Conservation (phyloP, 2,329 filamentous ascomycete species). For the Stemphylium beticola region DNA sequence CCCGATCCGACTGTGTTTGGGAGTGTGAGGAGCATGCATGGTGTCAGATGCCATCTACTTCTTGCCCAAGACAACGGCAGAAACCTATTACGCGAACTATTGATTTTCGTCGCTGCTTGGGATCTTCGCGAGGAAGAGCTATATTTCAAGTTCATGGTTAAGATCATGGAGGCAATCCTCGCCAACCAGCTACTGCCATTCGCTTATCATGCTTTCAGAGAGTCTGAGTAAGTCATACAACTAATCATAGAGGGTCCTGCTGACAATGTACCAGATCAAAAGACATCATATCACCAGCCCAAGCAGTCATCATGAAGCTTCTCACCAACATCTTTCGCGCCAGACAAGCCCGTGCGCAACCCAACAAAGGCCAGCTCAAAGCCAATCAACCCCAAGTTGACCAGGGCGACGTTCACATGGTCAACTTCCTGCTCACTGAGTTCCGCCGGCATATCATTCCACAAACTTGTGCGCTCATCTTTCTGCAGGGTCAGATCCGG, state of each 20-base stretch:
- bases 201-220: slow-evolving; percentile 88
- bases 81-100: slow-evolving; percentile 84
- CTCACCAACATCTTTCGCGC: slow-evolving; percentile 87
- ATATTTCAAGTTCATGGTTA: slow-evolving; percentile 95
- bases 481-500: slow-evolving; percentile 88
- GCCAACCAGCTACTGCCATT: slow-evolving; percentile 89
- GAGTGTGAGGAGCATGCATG: slow-evolving; percentile 78
- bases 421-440: slow-evolving; percentile 91
- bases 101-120: slow-evolving; percentile 98
- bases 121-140: slow-evolving; percentile 91
- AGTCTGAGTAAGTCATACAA: slow-evolving; percentile 53
- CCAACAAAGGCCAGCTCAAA: slow-evolving; percentile 53
- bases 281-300: slow-evolving; percentile 93
- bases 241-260: neutral
- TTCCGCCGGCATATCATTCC: slow-evolving; percentile 93
- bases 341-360: slow-evolving; percentile 51
- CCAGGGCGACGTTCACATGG: slow-evolving; percentile 66
- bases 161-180: slow-evolving; percentile 92
- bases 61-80: slow-evolving; percentile 88
- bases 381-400: slow-evolving; percentile 56
- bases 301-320: slow-evolving; percentile 89
- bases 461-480: slow-evolving; percentile 92
- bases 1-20: slow-evolving; percentile 58
- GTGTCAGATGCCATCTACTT: slow-evolving; percentile 86
- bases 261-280: slow-evolving; percentile 64